Evolutionary conservation across 2,329 filamentous ascomycete genomes (phyloP), one percentile per base, ranked within the genome.

Genomic region (Pseudophaeomoniella oleicola): DNA sequence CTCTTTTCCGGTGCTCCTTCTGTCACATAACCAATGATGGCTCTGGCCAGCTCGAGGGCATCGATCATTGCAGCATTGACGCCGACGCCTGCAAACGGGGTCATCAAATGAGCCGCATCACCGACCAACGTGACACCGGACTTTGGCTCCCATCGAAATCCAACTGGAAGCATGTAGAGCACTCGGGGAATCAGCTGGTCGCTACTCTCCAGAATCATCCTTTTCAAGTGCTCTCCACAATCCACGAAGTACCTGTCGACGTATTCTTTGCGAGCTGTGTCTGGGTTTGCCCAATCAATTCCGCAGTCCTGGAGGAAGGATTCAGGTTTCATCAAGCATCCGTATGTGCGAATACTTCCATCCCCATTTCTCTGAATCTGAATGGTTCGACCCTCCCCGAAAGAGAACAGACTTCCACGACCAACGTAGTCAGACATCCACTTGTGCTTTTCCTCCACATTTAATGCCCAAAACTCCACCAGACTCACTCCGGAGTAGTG

Each of bases 341-440:
- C n/a, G n/a, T n/a, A n/a, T n/a, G n/a, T n/a, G n/a, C n/a, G n/a
- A n/a, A n/a, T n/a, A n/a, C n/a, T n/a, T n/a, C n/a, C n/a, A 39
- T 72, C 62, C 22, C 70, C 70, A 44, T 62, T 55, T 38, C 63
- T 60, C 50, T 71, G 66, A 11, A 50, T 46, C 3, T 52, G 44
- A 10, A 72, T 39, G 22, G 57, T 54, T 36, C 58, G 53, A 6
- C 62, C 62, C 16, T 66, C 60, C 10, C 50, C 50, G 39, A 58
- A 56, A 2, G 56, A 58, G 43, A 71, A 71, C 12, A 64, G 16
- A 41, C 53, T 64, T 10, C 68, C 69, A 3, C 60, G 51, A 35
- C 70, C 68, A 33, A 71, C 60, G 4, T 62, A 47, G 35, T 59
- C 53, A 41, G 54, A 47, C 0, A 72, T 48, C 34, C 61, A 58